Conservation (phyloP, 2,329 filamentous ascomycete genomes). For the Coccinonectria pachysandricola region DNA sequence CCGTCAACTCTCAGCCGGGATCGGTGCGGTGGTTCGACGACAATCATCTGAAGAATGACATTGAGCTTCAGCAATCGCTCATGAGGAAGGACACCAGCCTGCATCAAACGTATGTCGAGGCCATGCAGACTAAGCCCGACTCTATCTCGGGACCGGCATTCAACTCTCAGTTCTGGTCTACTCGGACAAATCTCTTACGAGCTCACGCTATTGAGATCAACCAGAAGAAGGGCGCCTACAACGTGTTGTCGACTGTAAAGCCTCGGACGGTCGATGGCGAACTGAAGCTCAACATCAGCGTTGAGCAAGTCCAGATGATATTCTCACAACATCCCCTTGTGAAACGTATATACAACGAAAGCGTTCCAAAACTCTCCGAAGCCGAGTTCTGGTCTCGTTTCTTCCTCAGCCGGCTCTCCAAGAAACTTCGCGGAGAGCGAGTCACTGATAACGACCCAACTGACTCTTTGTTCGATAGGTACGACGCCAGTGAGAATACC, state of each 20-base stretch:
- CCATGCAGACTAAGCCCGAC: constrained; percentile 71
- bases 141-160: constrained; percentile 73
- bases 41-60: constrained; percentile 62
- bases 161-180: constrained; percentile 90
- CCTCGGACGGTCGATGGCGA: constrained; percentile 42
- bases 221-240: constrained; percentile 84
- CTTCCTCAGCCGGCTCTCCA: constrained; percentile 82
- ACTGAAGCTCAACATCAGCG: constrained; percentile 72
- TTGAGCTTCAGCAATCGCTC: constrained; percentile 76
- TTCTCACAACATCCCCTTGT: constrained; percentile 89
- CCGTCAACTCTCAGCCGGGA: constrained; percentile 45
- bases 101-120: constrained; percentile 78
- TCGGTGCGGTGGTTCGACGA: constrained; percentile 71
- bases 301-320: constrained; percentile 87
- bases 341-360: constrained; percentile 83
- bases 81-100: constrained; percentile 70
- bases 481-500: constrained; percentile 63
- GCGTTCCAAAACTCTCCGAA: constrained; percentile 72
- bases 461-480: constrained; percentile 77
- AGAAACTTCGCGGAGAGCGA: constrained; percentile 83
- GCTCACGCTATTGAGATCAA: constrained; percentile 82
- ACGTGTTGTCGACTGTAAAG: constrained; percentile 85
- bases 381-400: constrained; percentile 87
- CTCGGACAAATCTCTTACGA: constrained; percentile 72
- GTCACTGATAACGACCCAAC: constrained; percentile 66